Conservation (phyloP, 352 stramenopile species). For the Phytophthora pluvialis region DNA sequence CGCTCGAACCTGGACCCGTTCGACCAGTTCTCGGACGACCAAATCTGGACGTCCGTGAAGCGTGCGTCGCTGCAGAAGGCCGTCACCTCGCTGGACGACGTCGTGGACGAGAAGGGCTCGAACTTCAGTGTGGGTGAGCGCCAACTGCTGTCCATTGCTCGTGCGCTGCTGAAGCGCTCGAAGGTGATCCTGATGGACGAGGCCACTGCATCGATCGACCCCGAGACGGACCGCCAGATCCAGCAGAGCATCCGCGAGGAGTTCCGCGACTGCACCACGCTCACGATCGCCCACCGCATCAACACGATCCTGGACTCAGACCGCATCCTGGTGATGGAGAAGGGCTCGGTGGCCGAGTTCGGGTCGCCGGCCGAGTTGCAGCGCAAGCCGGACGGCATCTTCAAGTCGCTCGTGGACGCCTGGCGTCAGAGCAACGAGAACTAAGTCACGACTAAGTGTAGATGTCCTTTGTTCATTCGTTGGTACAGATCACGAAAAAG, state of each 20-base stretch:
- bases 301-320: slow-evolving; percentile 95
- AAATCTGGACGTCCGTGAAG: slow-evolving; percentile 38
- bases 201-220: slow-evolving; percentile 92
- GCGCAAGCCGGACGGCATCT: slow-evolving; percentile 21
- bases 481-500: neutral
- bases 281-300: slow-evolving; percentile 95
- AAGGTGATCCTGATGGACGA: slow-evolving; percentile 96
- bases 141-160: slow-evolving; percentile 95
- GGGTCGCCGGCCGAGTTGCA: slow-evolving; percentile 50
- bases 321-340: slow-evolving; percentile 90
- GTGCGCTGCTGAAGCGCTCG: slow-evolving; percentile 89
- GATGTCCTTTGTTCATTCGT: slow-evolving; percentile 6
- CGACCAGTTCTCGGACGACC: slow-evolving; percentile 35
- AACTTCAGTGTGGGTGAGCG: slow-evolving; percentile 96
- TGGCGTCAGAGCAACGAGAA: slow-evolving; percentile 59
- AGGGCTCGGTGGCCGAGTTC: slow-evolving; percentile 40
- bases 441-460: slow-evolving; percentile 1
- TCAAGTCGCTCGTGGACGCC: slow-evolving; percentile 47
- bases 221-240: slow-evolving; percentile 65
- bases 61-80: slow-evolving; percentile 22
- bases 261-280: slow-evolving; percentile 90
- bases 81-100: slow-evolving; percentile 93
- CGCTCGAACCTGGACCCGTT: slow-evolving; percentile 93
- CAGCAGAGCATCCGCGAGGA: slow-evolving; percentile 88
- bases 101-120: slow-evolving; percentile 91